These are phyloP conservation scores for Hypoxylon cercidicola DNA, from an alignment of 495 filamentous ascomycete genomes.

Conservation along the genomic window DNA sequence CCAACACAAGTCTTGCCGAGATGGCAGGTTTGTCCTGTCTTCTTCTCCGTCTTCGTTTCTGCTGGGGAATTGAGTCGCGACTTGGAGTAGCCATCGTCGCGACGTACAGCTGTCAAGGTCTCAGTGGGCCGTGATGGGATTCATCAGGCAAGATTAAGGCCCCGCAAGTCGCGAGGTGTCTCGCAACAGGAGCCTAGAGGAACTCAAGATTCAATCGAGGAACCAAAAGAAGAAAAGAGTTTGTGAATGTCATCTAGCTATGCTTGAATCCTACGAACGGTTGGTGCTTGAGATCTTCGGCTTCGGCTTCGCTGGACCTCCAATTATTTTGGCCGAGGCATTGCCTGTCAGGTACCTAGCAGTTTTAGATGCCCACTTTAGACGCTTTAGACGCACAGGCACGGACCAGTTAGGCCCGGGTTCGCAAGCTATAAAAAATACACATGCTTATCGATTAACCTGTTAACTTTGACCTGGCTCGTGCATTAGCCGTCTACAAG, in stretches of 20 bases:
- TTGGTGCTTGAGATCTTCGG: background rate
- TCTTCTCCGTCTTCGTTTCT: conserved; percentile 60
- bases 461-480: background rate
- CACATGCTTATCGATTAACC: too few relatives aligned
- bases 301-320: conserved; percentile 13
- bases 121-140: conserved; percentile 24
- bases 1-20: conserved; percentile 71
- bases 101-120: conserved; percentile 18
- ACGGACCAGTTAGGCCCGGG: background rate
- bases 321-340: conserved; percentile 35
- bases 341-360: background rate
- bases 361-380: background rate
- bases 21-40: conserved; percentile 65
- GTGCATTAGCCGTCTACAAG: background rate
- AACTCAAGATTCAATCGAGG: conserved; percentile 4
- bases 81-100: conserved; percentile 43
- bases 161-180: conserved; percentile 37
- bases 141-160: conserved; percentile 30
- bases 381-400: background rate
- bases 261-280: background rate
- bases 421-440: too few relatives aligned
- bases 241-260: background rate
- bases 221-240: conserved; percentile 5
- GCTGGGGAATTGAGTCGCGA: conserved; percentile 36
- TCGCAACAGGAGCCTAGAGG: conserved; percentile 5